Base-by-base conservation (phyloP, 345 rosid genomes). In the Pistacia integerrima region DNA sequence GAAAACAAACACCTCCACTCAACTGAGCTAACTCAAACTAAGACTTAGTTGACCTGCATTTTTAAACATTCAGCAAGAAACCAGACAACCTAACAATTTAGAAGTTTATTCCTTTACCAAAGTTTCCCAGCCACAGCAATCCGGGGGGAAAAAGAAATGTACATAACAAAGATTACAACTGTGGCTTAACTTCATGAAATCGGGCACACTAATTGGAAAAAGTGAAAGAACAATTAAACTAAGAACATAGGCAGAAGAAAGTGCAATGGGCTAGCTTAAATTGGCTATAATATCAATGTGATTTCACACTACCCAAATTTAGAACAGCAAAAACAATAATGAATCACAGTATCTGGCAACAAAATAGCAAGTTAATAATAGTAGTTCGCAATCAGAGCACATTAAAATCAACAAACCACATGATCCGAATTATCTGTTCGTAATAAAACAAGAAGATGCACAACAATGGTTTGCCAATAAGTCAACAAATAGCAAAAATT, bases 301-400 rank as follows among this genome's bases (percentile, higher is more conserved):
- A 68, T 68, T 68, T 30, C 46, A 41, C 58, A 62, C 5, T 33
- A 35, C n/a, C 12, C n/a, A 51, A 49, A 46, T 68, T 49, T 20
- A 44, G 6, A 59, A 46, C 56, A 22, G 6, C 48, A 33, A 16
- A 33, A 17, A 25, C 33, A 59, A 25, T 10, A 33, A 30, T 61
- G 65, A 61, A 25, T 35, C 14, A 61, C 30, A 33, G 13, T 52
- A 17, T 18, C 46, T 13, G 33, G 25, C 11, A 12, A 2, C 22
- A 68, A 16, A 9, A 48, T n/a, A 57, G 18, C 4, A 25, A 22
- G 60, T 71, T 11, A 57, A 20, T 11, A 28, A 25, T 36, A 28
- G 52, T 16, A 69, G 20, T 69, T 69, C 30, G 17, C 72, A 68
- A 11, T 22, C 55, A 74, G 64, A 60, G 33, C 35, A 64, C 12